Evolutionary conservation across 1,139 yeast species (phyloP).

Genomic region (Trichomonascaceae sp.): DNA sequence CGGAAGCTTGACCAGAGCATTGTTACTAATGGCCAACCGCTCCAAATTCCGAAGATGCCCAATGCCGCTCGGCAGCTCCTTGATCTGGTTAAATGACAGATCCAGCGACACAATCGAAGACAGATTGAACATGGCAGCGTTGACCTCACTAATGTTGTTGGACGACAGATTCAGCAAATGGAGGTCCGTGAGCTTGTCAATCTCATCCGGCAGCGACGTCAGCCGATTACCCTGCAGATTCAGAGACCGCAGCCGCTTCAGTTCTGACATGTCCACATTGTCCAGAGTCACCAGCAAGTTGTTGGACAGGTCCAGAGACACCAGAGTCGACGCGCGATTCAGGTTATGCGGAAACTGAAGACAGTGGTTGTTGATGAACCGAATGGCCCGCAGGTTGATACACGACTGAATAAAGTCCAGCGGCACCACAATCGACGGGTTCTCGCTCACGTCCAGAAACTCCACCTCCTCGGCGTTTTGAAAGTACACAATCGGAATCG

Average conservation of each 20-base stretch:
- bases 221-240: slow-evolving; percentile 61
- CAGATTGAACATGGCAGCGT: slow-evolving; percentile 55
- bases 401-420: slow-evolving; percentile 79
- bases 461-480: slow-evolving; percentile 75
- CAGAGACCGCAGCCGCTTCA: slow-evolving; percentile 18
- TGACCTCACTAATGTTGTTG: slow-evolving; percentile 57
- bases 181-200: slow-evolving; percentile 44
- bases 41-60: slow-evolving; percentile 46
- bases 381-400: slow-evolving; percentile 50
- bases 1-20: slow-evolving; percentile 52
- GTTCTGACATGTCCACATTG: slow-evolving; percentile 18
- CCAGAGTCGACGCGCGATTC: slow-evolving; percentile 52
- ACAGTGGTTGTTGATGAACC: slow-evolving; percentile 63
- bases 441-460: slow-evolving; percentile 70
- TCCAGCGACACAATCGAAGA: slow-evolving; percentile 54
- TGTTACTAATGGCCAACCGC: slow-evolving; percentile 63
- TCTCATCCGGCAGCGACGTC: slow-evolving; percentile 46
- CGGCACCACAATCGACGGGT: slow-evolving; percentile 77
- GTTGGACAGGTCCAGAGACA: slow-evolving; percentile 47
- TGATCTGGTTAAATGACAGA: slow-evolving; percentile 67
- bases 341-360: slow-evolving; percentile 63
- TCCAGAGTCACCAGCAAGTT: slow-evolving; percentile 23
- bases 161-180: slow-evolving; percentile 63
- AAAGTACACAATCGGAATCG: slow-evolving; percentile 73
- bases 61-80: slow-evolving; percentile 47